These are phyloP conservation scores for Punctularia strigosozonata DNA, from an alignment of 768 basidiomycete genomes.

Conservation along the genomic window DNA sequence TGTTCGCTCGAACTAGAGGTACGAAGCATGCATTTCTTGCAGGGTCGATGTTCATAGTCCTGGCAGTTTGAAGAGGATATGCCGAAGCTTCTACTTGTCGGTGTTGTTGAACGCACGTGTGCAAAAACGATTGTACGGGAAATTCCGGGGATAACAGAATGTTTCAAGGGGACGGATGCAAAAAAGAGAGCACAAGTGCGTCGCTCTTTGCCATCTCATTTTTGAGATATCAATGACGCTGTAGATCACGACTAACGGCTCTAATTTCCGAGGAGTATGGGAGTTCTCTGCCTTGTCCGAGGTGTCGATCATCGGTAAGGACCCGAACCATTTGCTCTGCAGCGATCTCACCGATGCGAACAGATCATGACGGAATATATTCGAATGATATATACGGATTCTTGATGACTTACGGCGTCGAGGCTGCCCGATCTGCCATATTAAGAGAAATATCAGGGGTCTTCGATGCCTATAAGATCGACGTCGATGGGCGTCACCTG, in stretches of 20 bases:
- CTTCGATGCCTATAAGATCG: conserved; percentile 92
- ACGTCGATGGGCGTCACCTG: conserved; percentile 86
- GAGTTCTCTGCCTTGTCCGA: conserved; percentile 41
- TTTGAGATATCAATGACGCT: no score
- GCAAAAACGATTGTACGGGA: conserved; percentile 78
- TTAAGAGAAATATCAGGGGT: conserved; percentile 85
- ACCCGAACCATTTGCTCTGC: no score
- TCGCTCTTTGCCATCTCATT: conserved; percentile 6
- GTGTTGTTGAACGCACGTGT: conserved; percentile 84
- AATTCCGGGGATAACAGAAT: conserved; percentile 79
- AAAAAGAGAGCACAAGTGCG: conserved; percentile 43
- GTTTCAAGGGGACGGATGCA: conserved; percentile 65
- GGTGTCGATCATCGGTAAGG: conserved; percentile 36
- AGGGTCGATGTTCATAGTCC: not conserved
- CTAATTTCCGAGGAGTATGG: conserved; percentile 89
- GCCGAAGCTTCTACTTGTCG: conserved; percentile 89
- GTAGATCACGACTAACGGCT: conserved; percentile 83
- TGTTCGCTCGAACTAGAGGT: conserved; percentile 84
- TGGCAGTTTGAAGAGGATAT: conserved; percentile 76
- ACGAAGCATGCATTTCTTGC: conserved; percentile 16
- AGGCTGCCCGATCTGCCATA: conserved; percentile 88
- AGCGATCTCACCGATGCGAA: no score
- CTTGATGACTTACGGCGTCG: conserved; percentile 88
- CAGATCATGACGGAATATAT: conserved; percentile 73
- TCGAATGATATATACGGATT: conserved; percentile 95